Evolutionary conservation across 148 eudicot genomes (phyloP).

Genomic region (Rhododendron griersonianum): DNA sequence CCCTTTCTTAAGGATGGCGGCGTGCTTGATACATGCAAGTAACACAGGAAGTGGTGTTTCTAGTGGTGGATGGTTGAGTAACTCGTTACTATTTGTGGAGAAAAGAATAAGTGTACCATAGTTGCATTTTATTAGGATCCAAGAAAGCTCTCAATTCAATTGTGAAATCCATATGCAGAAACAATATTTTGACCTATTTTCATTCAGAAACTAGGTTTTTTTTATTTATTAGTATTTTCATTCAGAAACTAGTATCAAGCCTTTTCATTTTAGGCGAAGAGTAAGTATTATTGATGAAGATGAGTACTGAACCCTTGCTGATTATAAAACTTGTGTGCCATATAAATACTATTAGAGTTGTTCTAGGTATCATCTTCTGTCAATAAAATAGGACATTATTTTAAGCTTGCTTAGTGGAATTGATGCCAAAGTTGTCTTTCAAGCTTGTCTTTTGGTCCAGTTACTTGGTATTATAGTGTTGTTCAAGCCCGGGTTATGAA

Average conservation of each 20-base stretch:
- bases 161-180: background rate
- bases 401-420: constrained; percentile 4
- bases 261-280: background rate
- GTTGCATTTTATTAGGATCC: background rate
- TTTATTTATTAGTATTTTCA: background rate
- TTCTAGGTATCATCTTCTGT: background rate
- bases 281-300: background rate
- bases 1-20: background rate
- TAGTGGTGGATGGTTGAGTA: background rate
- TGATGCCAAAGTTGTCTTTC: constrained; percentile 2
- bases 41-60: background rate
- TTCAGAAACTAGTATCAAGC: background rate
- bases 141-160: background rate
- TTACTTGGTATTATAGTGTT: background rate
- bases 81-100: background rate
- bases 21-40: background rate
- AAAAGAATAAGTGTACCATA: background rate
- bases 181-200: background rate
- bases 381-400: background rate
- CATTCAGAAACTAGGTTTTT: background rate
- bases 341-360: background rate
- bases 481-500: background rate
- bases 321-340: background rate
- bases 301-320: background rate
- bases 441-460: background rate